These are phyloP conservation scores for Stachybotrys chartarum DNA, from an alignment of 2,329 filamentous ascomycete species.

Conservation along the genomic window DNA sequence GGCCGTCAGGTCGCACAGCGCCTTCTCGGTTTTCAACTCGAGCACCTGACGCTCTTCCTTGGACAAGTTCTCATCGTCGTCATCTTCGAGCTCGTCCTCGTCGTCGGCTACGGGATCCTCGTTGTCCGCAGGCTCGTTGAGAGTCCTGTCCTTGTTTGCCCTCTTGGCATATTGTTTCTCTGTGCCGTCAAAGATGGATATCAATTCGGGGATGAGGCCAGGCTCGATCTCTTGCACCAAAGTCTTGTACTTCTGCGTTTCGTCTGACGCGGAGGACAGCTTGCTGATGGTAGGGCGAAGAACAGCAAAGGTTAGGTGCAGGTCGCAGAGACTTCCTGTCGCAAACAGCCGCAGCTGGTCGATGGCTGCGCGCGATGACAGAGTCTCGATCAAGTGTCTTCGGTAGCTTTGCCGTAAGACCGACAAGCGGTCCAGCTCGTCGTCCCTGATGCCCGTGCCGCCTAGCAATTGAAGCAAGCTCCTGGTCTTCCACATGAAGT, in stretches of 20 bases:
- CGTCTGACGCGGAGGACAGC: conserved; percentile 14
- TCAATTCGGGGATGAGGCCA: conserved; percentile 58
- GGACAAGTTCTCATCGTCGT: conserved; percentile 45
- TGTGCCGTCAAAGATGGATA: conserved; percentile 68
- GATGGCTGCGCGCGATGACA: conserved; percentile 60
- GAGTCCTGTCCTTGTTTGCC: conserved; percentile 45
- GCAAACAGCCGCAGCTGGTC: conserved; percentile 74
- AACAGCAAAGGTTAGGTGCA: conserved; percentile 72
- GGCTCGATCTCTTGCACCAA: conserved; percentile 63
- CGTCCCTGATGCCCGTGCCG: conserved; percentile 47
- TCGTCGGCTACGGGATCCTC: conserved; percentile 66
- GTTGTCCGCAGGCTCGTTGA: conserved; percentile 60
- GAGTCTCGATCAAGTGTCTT: conserved; percentile 57
- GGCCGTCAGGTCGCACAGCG: conserved; percentile 76
- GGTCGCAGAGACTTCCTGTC: conserved; percentile 70
- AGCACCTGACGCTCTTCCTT: conserved; percentile 54
- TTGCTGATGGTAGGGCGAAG: conserved; percentile 50
- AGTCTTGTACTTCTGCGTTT: conserved; percentile 22
- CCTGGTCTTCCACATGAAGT: conserved; percentile 90
- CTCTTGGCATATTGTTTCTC: conserved; percentile 75
- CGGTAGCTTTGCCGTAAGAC: conserved; percentile 49
- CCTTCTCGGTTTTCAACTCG: conserved; percentile 73
- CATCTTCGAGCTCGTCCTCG: conserved; percentile 46
- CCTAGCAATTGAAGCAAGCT: conserved; percentile 48
- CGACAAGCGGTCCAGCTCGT: conserved; percentile 54